These are phyloP conservation scores for Fennellomyces sp. DNA, from an alignment of 371 early-diverging fungal genomes.

Conservation along the genomic window DNA sequence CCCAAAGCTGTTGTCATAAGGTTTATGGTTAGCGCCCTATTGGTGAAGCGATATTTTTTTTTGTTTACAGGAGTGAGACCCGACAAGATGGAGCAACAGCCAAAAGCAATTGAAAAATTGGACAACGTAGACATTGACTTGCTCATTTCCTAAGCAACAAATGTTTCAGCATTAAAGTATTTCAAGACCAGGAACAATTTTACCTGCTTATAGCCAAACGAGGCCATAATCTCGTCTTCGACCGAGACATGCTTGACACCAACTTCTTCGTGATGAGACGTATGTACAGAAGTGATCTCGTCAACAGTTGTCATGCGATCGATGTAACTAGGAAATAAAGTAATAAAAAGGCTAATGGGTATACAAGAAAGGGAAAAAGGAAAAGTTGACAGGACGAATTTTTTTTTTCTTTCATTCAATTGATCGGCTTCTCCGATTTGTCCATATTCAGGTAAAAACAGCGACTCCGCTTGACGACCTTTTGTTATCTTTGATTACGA, in stretches of 20 bases:
- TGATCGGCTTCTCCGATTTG: not conserved
- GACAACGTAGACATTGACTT: constrained; percentile 51
- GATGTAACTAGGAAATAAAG: too few relatives aligned
- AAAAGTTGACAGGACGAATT: too few relatives aligned
- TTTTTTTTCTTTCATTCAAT: not conserved
- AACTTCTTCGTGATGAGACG: not conserved
- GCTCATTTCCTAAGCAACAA: constrained; percentile 57
- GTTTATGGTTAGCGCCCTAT: not conserved
- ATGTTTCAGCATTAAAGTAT: not conserved
- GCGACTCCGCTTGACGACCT: too few relatives aligned
- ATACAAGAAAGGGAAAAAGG: too few relatives aligned
- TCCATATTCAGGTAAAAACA: not conserved
- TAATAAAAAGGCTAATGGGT: too few relatives aligned
- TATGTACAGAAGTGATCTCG: not conserved
- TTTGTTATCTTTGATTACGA: constrained; percentile 1
- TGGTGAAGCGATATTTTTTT: not conserved
- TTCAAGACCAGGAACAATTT: too few relatives aligned
- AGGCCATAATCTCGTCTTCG: constrained; percentile 53
- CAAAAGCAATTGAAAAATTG: constrained; percentile 63
- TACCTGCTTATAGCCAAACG: constrained; percentile 66
- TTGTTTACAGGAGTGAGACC: constrained; percentile 60
- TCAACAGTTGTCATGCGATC: not conserved
- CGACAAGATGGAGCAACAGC: constrained; percentile 61
- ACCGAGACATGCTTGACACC: constrained; percentile 11
- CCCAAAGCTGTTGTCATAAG: constrained; percentile 39